phyloP scores from a whole-genome alignment of 2,329 filamentous ascomycete genomes.

The Elsinoe batatas region DNA sequence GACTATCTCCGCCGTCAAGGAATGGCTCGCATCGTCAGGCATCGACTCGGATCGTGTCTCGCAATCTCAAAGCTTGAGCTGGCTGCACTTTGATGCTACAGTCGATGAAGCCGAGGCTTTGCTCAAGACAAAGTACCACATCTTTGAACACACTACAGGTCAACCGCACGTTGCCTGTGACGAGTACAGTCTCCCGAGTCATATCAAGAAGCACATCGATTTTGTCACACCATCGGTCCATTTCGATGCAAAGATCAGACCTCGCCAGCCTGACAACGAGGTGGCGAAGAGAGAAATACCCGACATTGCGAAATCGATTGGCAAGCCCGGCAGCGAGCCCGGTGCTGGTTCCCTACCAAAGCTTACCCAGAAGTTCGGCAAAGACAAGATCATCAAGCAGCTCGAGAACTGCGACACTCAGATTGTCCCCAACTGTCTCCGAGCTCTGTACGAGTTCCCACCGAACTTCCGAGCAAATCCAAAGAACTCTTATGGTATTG shows the following conservation, averaged over 20 bases:
- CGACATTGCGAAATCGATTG: slow-evolving; percentile 18
- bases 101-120: slow-evolving; percentile 45
- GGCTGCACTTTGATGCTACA: slow-evolving; percentile 47
- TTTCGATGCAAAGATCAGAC: slow-evolving; percentile 29
- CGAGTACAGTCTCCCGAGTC: slow-evolving; percentile 28
- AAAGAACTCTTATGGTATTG: slow-evolving; percentile 44
- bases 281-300: slow-evolving; percentile 20
- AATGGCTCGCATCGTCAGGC: slow-evolving; percentile 46
- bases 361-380: slow-evolving; percentile 13
- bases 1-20: slow-evolving; percentile 41
- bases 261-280: slow-evolving; percentile 15
- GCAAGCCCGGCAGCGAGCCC: slow-evolving; percentile 18
- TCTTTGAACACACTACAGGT: slow-evolving; percentile 36
- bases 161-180: slow-evolving; percentile 30
- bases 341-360: slow-evolving; percentile 13
- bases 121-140: slow-evolving; percentile 44
- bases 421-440: slow-evolving; percentile 48
- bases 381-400: slow-evolving; percentile 22
- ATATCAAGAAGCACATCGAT: slow-evolving; percentile 26
- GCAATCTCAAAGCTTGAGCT: slow-evolving; percentile 43
- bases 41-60: slow-evolving; percentile 40
- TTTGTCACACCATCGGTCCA: slow-evolving; percentile 33
- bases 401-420: slow-evolving; percentile 40
- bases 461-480: slow-evolving; percentile 28
- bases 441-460: slow-evolving; percentile 29